These are phyloP conservation scores for Crinitomyces ghanaensis DNA, from an alignment of 805 yeast genomes.

Conservation along the genomic window DNA sequence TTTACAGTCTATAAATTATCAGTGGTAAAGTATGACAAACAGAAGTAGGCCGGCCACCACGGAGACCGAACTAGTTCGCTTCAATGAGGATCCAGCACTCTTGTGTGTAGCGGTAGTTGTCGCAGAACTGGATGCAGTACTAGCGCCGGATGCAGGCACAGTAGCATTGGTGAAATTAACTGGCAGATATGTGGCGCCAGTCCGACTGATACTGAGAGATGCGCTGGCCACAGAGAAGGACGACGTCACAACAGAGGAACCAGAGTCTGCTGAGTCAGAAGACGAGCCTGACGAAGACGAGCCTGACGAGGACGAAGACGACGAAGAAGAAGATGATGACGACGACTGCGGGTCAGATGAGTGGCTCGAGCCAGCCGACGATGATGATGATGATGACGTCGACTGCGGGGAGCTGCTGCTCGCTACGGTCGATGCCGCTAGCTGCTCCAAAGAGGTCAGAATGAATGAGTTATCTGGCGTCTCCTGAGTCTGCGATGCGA, in stretches of 20 bases:
- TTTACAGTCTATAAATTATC: background rate
- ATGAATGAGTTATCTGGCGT: slow-evolving; percentile 14
- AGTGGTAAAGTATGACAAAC: background rate
- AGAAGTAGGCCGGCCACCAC: background rate
- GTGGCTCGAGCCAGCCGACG: background rate
- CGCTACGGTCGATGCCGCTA: background rate
- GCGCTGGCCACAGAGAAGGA: too few relatives aligned
- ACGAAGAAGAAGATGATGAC: slow-evolving; percentile 1
- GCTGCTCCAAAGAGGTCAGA: slow-evolving; percentile 3
- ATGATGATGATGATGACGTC: background rate
- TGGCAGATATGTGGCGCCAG: too few relatives aligned
- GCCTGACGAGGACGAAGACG: slow-evolving; percentile 3
- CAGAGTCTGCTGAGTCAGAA: too few relatives aligned
- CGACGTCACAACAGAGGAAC: too few relatives aligned
- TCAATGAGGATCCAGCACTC: background rate
- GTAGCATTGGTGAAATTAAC: too few relatives aligned
- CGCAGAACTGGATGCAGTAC: background rate
- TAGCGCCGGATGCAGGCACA: too few relatives aligned
- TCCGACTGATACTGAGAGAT: too few relatives aligned
- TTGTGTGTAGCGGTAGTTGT: background rate
- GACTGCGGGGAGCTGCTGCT: slow-evolving; percentile 1
- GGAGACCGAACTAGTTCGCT: background rate
- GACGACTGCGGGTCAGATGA: slow-evolving; percentile 1
- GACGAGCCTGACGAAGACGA: background rate
- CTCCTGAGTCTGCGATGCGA: slow-evolving; percentile 9